phyloP scores from a whole-genome alignment of 768 basidiomycete genomes.

The Lanmaoa pseudosensibilis region DNA sequence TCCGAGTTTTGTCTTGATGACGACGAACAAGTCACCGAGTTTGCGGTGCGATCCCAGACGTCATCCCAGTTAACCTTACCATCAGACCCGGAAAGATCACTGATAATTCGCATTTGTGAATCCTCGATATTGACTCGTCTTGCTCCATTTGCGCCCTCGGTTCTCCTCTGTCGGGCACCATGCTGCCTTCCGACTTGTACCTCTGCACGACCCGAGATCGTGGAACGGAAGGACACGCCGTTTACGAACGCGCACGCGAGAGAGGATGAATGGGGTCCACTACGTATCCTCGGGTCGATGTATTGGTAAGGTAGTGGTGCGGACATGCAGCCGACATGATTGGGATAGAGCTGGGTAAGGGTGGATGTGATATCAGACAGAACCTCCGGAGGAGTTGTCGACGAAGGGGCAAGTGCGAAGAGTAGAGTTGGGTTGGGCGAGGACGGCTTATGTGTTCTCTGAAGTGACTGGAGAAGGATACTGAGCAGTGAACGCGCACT shows the following conservation, averaged over 20 bases:
- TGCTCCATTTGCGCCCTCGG: neutral
- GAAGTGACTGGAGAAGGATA: constrained; percentile 7
- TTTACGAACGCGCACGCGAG: constrained; percentile 50
- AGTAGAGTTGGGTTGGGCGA: constrained; percentile 14
- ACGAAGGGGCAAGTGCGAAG: constrained; percentile 29
- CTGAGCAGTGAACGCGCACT: constrained; percentile 21
- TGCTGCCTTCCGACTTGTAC: constrained; percentile 75
- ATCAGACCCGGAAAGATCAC: constrained; percentile 1
- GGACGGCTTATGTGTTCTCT: neutral
- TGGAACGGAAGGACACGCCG: constrained; percentile 59
- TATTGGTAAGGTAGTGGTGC: constrained; percentile 41
- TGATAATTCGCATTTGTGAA: constrained; percentile 2
- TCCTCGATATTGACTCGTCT: neutral
- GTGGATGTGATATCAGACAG: constrained; percentile 41
- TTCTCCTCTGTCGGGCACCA: constrained; percentile 42
- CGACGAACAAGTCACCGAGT: neutral
- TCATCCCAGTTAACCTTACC: constrained; percentile 48
- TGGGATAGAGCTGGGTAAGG: constrained; percentile 40
- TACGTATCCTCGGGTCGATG: constrained; percentile 1
- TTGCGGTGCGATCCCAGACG: constrained; percentile 43
- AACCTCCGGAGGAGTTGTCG: constrained; percentile 18
- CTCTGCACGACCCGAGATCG: constrained; percentile 55
- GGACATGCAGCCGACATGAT: constrained; percentile 63
- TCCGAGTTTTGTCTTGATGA: neutral
- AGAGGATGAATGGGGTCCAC: constrained; percentile 49